Conservation (phyloP, 2,329 filamentous ascomycete genomes). For the Colletotrichum sp. region DNA sequence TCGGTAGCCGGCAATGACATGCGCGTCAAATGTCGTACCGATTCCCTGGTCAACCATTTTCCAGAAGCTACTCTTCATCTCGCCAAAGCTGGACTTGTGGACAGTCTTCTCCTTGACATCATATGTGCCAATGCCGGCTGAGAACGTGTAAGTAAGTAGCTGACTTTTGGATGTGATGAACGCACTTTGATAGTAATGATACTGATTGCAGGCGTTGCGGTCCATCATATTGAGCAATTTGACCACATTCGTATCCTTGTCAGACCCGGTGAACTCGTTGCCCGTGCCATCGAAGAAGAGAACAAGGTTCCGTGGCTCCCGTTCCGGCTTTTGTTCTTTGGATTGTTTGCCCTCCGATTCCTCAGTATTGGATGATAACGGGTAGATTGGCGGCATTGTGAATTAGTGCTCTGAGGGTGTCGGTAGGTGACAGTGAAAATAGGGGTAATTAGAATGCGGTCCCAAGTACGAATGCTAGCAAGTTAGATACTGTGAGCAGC, state of each 20-base stretch:
- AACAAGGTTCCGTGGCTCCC: constrained; percentile 41
- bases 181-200: constrained; percentile 54
- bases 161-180: neutral
- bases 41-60: constrained; percentile 43
- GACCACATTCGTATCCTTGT: constrained; percentile 58
- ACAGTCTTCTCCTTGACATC: constrained; percentile 44
- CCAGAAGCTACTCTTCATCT: constrained; percentile 34
- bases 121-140: constrained; percentile 54
- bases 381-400: neutral
- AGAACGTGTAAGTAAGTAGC: neutral
- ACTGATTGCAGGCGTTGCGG: constrained; percentile 44
- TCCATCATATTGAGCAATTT: constrained; percentile 53
- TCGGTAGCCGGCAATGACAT: constrained; percentile 56
- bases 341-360: neutral
- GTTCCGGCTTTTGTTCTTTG: neutral
- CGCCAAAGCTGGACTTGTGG: constrained; percentile 38
- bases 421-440: neutral
- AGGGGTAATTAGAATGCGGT: neutral
- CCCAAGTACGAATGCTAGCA: neutral
- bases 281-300: constrained; percentile 55
- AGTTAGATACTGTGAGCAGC: neutral
- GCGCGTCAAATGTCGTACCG: constrained; percentile 51
- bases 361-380: neutral
- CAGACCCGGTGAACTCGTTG: constrained; percentile 47
- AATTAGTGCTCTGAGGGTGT: neutral